phyloP scores from a whole-genome alignment of 495 filamentous ascomycete genomes.

The Clohesyomyces aquaticus region DNA sequence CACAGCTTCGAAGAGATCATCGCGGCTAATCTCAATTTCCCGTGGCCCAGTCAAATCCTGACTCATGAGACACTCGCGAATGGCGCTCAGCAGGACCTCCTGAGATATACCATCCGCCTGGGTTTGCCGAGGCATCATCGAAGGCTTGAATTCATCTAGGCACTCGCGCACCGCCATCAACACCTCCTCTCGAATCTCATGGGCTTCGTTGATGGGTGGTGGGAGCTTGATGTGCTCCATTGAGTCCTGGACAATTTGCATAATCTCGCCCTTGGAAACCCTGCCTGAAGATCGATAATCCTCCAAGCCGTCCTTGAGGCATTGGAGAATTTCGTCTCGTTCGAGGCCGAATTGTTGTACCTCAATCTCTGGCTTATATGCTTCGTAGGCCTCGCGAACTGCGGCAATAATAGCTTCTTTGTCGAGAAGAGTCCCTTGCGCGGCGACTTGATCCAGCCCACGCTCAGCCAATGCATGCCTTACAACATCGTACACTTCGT shows the following conservation, averaged over 20 bases:
- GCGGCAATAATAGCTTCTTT: slow-evolving; percentile 84
- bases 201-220: slow-evolving; percentile 61
- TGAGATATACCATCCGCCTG: slow-evolving; percentile 51
- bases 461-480: slow-evolving; percentile 74
- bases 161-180: slow-evolving; percentile 75
- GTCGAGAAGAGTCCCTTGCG: slow-evolving; percentile 36
- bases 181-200: slow-evolving; percentile 77
- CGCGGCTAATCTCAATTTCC: slow-evolving; percentile 65
- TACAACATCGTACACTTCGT: slow-evolving; percentile 80
- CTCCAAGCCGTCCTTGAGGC: slow-evolving; percentile 79
- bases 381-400: slow-evolving; percentile 85
- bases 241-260: slow-evolving; percentile 78
- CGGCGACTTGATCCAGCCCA: slow-evolving; percentile 29
- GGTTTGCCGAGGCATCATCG: slow-evolving; percentile 51
- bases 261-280: slow-evolving; percentile 74
- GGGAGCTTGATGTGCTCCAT: slow-evolving; percentile 76
- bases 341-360: slow-evolving; percentile 87
- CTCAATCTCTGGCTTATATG: slow-evolving; percentile 89
- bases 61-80: slow-evolving; percentile 59
- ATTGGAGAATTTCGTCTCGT: slow-evolving; percentile 82
- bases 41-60: slow-evolving; percentile 50
- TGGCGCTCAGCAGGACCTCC: slow-evolving; percentile 59
- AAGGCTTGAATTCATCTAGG: slow-evolving; percentile 73
- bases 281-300: slow-evolving; percentile 63
- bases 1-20: slow-evolving; percentile 70